Conservation (phyloP, 352 stramenopile genomes). For the Phytopythium litorale region DNA sequence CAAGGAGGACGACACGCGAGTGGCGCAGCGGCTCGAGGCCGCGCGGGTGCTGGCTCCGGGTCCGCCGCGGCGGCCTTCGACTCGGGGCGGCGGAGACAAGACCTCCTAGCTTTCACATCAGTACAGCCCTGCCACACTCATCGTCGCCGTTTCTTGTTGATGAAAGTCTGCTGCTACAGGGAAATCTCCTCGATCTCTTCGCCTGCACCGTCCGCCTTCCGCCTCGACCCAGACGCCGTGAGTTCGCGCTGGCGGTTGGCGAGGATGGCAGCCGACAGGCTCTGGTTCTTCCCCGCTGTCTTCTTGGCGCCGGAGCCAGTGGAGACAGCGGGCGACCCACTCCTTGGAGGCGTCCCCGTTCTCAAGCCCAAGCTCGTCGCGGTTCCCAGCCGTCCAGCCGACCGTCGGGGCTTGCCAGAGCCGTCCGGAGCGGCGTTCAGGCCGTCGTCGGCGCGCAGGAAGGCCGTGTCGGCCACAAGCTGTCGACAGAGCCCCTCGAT, state of each 20-base stretch:
- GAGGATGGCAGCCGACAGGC: slow-evolving; percentile 28
- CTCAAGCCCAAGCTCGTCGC: not conserved
- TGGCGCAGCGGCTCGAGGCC: slow-evolving; percentile 10
- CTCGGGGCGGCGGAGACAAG: not conserved
- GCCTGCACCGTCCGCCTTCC: slow-evolving; percentile 11
- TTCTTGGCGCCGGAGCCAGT: slow-evolving; percentile 9
- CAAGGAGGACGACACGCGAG: slow-evolving; percentile 27
- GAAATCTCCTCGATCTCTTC: slow-evolving; percentile 51
- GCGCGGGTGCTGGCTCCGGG: not conserved
- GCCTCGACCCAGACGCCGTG: slow-evolving; percentile 1
- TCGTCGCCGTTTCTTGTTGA: not conserved
- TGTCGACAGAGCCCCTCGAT: slow-evolving; percentile 70
- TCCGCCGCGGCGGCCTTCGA: slow-evolving; percentile 1
- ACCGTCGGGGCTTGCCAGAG: not conserved
- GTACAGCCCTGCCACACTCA: not conserved
- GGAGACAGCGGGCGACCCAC: slow-evolving; percentile 7
- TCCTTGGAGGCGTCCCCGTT: slow-evolving; percentile 4
- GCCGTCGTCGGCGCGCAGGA: slow-evolving; percentile 28
- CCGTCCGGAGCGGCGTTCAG: not conserved
- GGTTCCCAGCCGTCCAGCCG: slow-evolving; percentile 4
- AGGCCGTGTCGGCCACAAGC: slow-evolving; percentile 49
- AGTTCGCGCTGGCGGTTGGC: slow-evolving; percentile 31
- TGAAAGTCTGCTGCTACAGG: slow-evolving; percentile 14
- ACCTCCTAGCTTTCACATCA: slow-evolving; percentile 1
- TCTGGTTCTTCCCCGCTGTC: slow-evolving; percentile 12